These are phyloP conservation scores for Suhomyces sp. DNA, from an alignment of 805 yeast genomes.

Conservation along the genomic window DNA sequence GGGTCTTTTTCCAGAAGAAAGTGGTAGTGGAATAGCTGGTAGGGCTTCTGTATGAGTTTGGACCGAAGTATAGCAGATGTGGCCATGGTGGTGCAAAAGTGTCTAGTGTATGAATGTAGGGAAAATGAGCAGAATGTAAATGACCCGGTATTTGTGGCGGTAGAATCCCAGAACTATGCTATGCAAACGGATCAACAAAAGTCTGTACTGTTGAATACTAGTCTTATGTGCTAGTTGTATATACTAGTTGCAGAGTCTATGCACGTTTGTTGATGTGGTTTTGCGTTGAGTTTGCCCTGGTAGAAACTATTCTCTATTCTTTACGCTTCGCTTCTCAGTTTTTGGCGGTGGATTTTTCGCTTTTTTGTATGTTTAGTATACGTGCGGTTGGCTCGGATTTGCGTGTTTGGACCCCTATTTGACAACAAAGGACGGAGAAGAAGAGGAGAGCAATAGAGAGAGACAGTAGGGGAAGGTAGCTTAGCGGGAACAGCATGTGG, in stretches of 20 bases:
- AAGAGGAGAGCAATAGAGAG: background rate
- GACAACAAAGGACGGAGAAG: background rate
- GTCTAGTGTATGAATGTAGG: background rate
- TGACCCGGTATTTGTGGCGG: background rate
- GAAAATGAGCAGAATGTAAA: background rate
- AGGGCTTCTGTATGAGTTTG: constrained; percentile 33
- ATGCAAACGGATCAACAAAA: background rate
- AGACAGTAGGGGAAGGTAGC: background rate
- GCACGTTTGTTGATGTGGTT: background rate
- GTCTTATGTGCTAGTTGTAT: too few relatives aligned
- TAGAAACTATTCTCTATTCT: background rate
- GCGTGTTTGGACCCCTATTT: background rate
- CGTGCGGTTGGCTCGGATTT: background rate
- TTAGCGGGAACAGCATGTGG: background rate
- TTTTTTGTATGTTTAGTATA: background rate
- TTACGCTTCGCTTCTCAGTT: background rate
- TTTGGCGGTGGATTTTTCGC: background rate
- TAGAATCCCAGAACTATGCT: background rate
- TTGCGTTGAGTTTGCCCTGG: background rate
- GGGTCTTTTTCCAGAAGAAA: constrained; percentile 55
- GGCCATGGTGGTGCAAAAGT: background rate
- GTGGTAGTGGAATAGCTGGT: constrained; percentile 45
- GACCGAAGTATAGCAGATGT: constrained; percentile 18
- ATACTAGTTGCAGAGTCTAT: background rate
- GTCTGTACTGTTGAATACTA: too few relatives aligned